Base-by-base conservation (phyloP, 2,329 filamentous ascomycete genomes). In the Xylariaceae sp. region DNA sequence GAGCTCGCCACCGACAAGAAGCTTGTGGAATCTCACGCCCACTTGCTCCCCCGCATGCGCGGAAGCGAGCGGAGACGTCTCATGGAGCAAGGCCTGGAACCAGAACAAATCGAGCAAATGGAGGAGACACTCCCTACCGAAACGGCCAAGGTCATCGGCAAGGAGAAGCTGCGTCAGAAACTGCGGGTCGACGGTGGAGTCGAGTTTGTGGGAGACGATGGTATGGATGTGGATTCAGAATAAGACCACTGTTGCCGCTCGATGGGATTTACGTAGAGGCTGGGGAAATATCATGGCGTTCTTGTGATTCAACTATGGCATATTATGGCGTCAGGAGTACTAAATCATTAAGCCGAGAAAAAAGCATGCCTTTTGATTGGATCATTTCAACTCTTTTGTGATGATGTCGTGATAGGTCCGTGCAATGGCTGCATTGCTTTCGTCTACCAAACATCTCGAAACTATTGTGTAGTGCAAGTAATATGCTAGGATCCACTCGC, bases 21-120 rank as follows among this genome's bases (percentile, higher is more conserved):
- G 80, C 81, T 97, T 62, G 92, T 99, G 45, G 87, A 87, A 64
- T 86, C 94, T 79, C 93, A 96, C 76, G 86, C 92, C 79, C 94
- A 99, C 77, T 81, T 99, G 73, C 83, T 99, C 67, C 91, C 91
- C 64, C 83, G 83, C 70, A 78, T 88, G 72, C 78, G 84, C 64
- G 83, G 81, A 66, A 83, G 79, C 73, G 84, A 87, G 78, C 81
- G 80, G 75, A 76, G 77, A 66, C 74, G 76, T 51, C 73, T 88
- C 65, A 46, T 66, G 43, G 64, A 67, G 27, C 61, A 69, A 44
- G 70, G 67, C 21, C 53, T 70, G 49, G 61, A 47, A 26, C 57
- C 63, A 50, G 59, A 68, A 51, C 67, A 73, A 60, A 73, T 73
- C 64, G 67, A 70, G 57, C 64, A 68, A 54, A 60, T 67, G 55